A percentile compares a stretch with the other conserved stretches of the same genome.
These are phyloP conservation scores for Polygonum maritimum DNA, from an alignment of 148 eudicot species.

Conservation along the genomic window DNA sequence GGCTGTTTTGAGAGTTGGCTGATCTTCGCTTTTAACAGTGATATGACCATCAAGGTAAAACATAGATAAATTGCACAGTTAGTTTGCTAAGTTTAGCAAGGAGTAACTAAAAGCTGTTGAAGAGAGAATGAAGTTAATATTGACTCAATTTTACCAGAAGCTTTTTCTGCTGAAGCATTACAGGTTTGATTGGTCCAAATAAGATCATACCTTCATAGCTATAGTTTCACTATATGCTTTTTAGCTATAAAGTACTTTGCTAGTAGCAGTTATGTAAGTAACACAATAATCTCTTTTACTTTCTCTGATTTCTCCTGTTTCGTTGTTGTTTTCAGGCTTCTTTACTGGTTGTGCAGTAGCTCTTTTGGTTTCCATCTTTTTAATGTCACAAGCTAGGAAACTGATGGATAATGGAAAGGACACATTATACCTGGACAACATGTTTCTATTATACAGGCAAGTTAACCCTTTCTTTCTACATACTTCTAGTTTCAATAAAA, in stretches of 20 bases:
- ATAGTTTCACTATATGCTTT: too few species aligned
- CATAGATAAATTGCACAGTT: too few species aligned
- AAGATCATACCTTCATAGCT: too few species aligned
- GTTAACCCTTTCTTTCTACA: background rate
- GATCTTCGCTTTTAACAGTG: too few species aligned
- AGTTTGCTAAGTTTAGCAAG: constrained; percentile 52
- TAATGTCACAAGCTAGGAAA: constrained; percentile 38
- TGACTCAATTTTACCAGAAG: constrained; percentile 58
- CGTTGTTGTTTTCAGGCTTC: constrained; percentile 40
- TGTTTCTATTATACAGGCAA: constrained; percentile 71
- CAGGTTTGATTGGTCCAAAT: constrained; percentile 29
- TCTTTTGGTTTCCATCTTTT: constrained; percentile 44
- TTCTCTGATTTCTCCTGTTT: constrained; percentile 3
- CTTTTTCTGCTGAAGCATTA: constrained; percentile 51
- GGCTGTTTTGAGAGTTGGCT: too few species aligned
- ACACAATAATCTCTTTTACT: constrained; percentile 10
- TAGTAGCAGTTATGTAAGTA: background rate
- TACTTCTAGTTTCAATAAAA: background rate
- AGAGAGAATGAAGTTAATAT: constrained; percentile 41
- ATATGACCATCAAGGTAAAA: too few species aligned
- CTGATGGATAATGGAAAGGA: constrained; percentile 24
- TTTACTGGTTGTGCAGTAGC: constrained; percentile 64
- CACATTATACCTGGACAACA: constrained; percentile 36
- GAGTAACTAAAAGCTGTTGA: constrained; percentile 54
- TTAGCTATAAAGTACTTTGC: background rate